Evolutionary conservation across 306 rosid species (phyloP).

Genomic region (Cicer bijugum): DNA sequence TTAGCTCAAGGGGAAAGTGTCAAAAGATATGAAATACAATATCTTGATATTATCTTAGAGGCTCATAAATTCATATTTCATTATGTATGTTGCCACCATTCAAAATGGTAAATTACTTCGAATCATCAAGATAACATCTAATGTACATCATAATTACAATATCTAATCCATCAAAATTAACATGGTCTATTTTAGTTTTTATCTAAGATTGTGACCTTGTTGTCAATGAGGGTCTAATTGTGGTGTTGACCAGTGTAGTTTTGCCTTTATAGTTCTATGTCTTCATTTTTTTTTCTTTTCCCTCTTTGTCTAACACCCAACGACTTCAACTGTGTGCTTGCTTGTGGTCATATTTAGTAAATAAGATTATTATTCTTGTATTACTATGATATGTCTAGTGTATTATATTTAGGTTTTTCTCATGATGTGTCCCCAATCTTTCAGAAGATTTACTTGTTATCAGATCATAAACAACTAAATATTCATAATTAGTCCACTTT

Average conservation of each 20-base stretch:
- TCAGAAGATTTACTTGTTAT: neutral
- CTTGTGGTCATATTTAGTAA: neutral
- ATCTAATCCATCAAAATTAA: too few species aligned
- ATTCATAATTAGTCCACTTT: neutral
- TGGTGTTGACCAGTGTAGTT: too few species aligned
- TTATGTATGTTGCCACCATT: too few species aligned
- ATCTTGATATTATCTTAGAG: neutral
- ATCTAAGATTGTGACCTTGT: too few species aligned
- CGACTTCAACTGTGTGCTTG: neutral
- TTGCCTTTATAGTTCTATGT: neutral
- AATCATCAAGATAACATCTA: too few species aligned
- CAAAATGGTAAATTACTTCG: too few species aligned
- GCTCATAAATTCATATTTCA: too few species aligned
- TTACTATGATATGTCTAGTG: neutral
- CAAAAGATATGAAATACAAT: neutral
- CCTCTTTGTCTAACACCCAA: neutral
- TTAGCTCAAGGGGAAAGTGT: neutral
- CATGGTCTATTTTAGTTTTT: too few species aligned
- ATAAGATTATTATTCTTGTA: neutral
- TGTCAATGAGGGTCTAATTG: too few species aligned
- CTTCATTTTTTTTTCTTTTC: neutral
- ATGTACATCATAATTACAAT: too few species aligned
- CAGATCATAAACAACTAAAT: too few species aligned
- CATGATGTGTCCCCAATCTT: neutral
- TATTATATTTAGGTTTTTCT: conserved; percentile 12